Evolutionary conservation across 805 yeast species (phyloP), one percentile per base, ranked within the genome.

Genomic region (Metschnikowia kunwiensis): DNA sequence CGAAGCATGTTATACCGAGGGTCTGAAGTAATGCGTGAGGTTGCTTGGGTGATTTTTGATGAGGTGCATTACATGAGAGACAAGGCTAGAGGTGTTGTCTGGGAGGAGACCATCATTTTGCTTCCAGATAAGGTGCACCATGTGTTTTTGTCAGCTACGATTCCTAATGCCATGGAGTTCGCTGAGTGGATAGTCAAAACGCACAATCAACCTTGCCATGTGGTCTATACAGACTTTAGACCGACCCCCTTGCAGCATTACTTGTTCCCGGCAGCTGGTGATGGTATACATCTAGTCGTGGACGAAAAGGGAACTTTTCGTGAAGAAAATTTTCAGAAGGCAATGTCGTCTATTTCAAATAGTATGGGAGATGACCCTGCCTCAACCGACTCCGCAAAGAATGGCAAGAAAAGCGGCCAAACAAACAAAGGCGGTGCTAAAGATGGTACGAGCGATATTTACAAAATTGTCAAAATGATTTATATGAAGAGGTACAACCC

Each of bases 51-150:
- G 33, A 80, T 93, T 25, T 93, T 93, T 49, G 99, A 93, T 63
- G 99, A 93, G 60, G 96, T 93, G 30, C 99, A 93, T 66, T 93
- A 93, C 63, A 93, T 93, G 94, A 81, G 97, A 66, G 99, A 93
- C 60, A 83, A 87, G 51, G 93, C 88, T 49, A 80, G 99, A 66
- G 99, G 99, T 60, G 99, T 93, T 35, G 98, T 93, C 23, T 93
- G 99, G 99, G 99, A 93, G 65, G 99, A 93, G 63, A 91, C 97
- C 11, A 91, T 93, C 47, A 93, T 93, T 40, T 68, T 93, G 57
- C 71, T 93, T 27, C 99, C 99, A 4, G 97, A 94, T 52, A 89
- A 89, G 69, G 97, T 93, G 12, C 91, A 85, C 48, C 87, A 89
- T 54, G 96, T 91, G 3, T 86, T 91, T 53, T 65, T 91, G 46